These are phyloP conservation scores for Daldinia decipiens DNA, from an alignment of 495 filamentous ascomycete genomes.

Conservation along the genomic window DNA sequence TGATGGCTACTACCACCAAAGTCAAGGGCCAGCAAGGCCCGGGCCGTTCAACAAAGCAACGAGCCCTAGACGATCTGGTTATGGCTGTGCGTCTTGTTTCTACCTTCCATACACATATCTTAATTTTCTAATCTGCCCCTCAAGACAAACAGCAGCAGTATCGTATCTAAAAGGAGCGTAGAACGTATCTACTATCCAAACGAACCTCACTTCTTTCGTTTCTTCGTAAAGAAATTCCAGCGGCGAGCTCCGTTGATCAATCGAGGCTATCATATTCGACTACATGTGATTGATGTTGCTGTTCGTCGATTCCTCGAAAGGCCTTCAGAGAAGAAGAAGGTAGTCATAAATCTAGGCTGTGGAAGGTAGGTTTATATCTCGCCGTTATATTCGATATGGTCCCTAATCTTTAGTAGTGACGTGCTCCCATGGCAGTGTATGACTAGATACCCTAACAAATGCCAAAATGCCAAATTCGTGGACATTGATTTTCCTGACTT, in stretches of 20 bases:
- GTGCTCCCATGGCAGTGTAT: slow-evolving; percentile 89
- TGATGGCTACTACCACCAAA: slow-evolving; percentile 26
- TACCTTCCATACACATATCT: not conserved
- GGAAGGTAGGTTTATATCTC: slow-evolving; percentile 73
- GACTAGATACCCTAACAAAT: slow-evolving; percentile 65
- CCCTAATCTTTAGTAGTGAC: slow-evolving; percentile 67
- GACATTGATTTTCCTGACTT: slow-evolving; percentile 89
- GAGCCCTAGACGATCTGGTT: slow-evolving; percentile 69
- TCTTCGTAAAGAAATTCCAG: slow-evolving; percentile 86
- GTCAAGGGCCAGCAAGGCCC: slow-evolving; percentile 50
- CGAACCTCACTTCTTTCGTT: slow-evolving; percentile 82
- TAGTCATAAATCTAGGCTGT: slow-evolving; percentile 88
- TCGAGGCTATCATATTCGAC: slow-evolving; percentile 85
- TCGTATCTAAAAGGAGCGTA: slow-evolving; percentile 89
- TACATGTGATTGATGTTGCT: slow-evolving; percentile 79
- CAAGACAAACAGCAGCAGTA: slow-evolving; percentile 89
- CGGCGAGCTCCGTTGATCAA: slow-evolving; percentile 86
- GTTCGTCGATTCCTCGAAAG: slow-evolving; percentile 75
- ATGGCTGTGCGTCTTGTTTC: slow-evolving; percentile 68
- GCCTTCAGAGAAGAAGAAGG: slow-evolving; percentile 68
- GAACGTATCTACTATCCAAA: slow-evolving; percentile 80
- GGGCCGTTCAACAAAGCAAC: slow-evolving; percentile 43
- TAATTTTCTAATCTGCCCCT: slow-evolving; percentile 31
- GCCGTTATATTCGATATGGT: slow-evolving; percentile 3
- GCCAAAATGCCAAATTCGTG: slow-evolving; percentile 71